Percentiles rank a stretch among this genome's conserved stretches.
Evolutionary conservation across 164 flowering plant genomes (phyloP).

Genomic region (Pachysandra terminalis): DNA sequence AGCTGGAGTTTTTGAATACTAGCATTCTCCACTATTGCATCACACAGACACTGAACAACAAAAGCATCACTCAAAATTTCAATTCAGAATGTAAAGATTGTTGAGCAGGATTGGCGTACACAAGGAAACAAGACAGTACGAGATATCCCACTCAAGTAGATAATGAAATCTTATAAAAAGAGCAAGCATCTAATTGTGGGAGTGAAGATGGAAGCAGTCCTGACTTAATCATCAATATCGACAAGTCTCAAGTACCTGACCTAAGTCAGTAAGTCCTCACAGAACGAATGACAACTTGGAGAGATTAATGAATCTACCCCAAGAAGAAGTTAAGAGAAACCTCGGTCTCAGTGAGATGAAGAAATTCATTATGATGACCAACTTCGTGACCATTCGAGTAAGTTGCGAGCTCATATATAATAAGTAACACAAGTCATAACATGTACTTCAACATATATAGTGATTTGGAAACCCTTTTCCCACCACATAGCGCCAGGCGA

Average conservation of each 20-base stretch:
- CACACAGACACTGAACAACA: constrained; percentile 59
- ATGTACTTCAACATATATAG: neutral
- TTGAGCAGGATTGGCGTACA: neutral
- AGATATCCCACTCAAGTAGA: too few relatives aligned
- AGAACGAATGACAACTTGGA: too few relatives aligned
- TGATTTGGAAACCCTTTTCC: too few relatives aligned
- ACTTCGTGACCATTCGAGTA: neutral
- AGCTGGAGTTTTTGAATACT: constrained; percentile 81
- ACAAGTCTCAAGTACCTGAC: too few relatives aligned
- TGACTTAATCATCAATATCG: too few relatives aligned
- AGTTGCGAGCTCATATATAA: neutral
- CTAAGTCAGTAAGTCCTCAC: too few relatives aligned
- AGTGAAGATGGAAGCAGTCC: neutral
- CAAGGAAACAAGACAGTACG: too few relatives aligned
- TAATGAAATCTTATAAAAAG: too few relatives aligned
- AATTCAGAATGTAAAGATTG: neutral
- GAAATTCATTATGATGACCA: neutral
- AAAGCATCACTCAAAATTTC: neutral
- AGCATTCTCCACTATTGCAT: constrained; percentile 57
- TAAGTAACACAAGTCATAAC: neutral
- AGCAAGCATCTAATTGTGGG: neutral
- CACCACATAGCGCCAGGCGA: neutral
- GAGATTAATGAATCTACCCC: too few relatives aligned
- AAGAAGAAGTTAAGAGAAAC: too few relatives aligned
- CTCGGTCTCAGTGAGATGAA: neutral